A percentile compares a stretch with the other conserved stretches of the same genome.
These are phyloP conservation scores for Fusarium sp. DNA, from an alignment of 2,329 filamentous ascomycete genomes.

Conservation along the genomic window DNA sequence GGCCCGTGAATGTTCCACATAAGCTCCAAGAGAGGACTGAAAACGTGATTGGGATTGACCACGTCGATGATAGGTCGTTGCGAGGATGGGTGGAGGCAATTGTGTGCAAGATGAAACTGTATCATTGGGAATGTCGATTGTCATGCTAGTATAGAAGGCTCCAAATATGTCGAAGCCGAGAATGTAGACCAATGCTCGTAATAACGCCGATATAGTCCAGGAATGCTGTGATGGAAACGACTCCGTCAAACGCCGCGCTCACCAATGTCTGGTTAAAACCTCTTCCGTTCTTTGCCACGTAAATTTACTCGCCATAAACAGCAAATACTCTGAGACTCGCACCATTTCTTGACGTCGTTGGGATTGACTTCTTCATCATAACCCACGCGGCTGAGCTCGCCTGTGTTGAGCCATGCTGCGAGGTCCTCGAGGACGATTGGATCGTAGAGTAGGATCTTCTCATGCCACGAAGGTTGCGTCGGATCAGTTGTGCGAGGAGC, in stretches of 20 bases:
- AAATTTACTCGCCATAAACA: slow-evolving; percentile 76
- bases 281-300: slow-evolving; percentile 64
- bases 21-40: not conserved
- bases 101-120: not conserved
- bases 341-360: slow-evolving; percentile 85
- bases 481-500: slow-evolving; percentile 62
- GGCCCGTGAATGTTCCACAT: slow-evolving; percentile 6
- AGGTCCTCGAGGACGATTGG: slow-evolving; percentile 90
- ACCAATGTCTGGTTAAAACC: slow-evolving; percentile 45
- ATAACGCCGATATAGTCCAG: slow-evolving; percentile 2
- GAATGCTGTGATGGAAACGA: slow-evolving; percentile 6
- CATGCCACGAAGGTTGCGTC: slow-evolving; percentile 77
- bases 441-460: slow-evolving; percentile 95
- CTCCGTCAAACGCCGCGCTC: slow-evolving; percentile 28
- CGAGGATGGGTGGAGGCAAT: not conserved
- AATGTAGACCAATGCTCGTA: not conserved
- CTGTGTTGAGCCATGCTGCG: slow-evolving; percentile 82
- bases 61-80: not conserved
- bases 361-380: slow-evolving; percentile 73
- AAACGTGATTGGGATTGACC: not conserved
- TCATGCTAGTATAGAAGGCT: not conserved
- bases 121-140: not conserved
- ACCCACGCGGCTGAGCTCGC: slow-evolving; percentile 69
- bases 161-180: not conserved
- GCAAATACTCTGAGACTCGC: slow-evolving; percentile 86